These are phyloP conservation scores for Plenodomus biglobosus DNA, from an alignment of 2,329 filamentous ascomycete species.

Conservation along the genomic window DNA sequence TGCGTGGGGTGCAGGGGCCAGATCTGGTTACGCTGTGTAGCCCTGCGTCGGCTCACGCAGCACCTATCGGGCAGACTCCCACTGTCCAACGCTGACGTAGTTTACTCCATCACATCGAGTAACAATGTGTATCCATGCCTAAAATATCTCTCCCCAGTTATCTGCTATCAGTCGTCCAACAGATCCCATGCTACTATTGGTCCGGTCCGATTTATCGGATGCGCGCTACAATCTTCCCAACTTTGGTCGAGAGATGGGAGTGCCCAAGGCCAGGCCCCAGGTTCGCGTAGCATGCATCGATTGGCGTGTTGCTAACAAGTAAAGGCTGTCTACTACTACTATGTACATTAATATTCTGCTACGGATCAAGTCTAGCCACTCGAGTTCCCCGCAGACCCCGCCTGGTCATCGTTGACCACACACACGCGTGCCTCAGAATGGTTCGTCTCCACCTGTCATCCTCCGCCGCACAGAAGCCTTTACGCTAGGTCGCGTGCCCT, in stretches of 20 bases:
- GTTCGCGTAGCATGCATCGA: background rate
- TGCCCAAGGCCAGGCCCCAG: background rate
- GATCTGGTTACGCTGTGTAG: background rate
- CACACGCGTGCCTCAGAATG: background rate
- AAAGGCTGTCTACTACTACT: no score
- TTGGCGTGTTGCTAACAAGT: background rate
- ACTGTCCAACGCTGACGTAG: background rate
- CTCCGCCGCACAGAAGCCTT: background rate
- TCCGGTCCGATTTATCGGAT: background rate
- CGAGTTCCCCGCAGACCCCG: background rate
- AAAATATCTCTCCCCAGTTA: background rate
- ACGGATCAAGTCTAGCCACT: background rate
- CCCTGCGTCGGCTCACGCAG: background rate
- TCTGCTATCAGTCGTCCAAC: background rate
- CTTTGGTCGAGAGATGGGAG: background rate
- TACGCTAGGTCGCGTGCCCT: background rate
- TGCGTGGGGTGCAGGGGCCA: background rate
- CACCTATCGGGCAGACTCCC: background rate
- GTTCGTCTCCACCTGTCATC: background rate
- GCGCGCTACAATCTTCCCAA: background rate
- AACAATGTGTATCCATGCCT: background rate
- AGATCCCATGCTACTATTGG: background rate
- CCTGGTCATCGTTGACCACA: background rate
- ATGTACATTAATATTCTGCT: background rate
- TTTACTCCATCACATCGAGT: background rate